Conservation (phyloP, 2,329 filamentous ascomycete species). For the Ophiostoma sp. region DNA sequence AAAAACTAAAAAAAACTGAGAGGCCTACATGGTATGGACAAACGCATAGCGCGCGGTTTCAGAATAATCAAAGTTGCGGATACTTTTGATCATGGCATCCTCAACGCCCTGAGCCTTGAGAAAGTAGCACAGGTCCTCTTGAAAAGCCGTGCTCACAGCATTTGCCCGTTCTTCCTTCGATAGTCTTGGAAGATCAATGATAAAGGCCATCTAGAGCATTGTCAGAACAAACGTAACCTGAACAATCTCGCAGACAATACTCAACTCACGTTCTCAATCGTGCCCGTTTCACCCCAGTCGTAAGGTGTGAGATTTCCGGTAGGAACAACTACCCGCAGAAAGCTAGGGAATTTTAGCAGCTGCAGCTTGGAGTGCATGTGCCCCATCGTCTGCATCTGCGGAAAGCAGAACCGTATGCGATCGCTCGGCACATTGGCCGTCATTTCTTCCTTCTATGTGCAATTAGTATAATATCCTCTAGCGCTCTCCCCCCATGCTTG, state of each 20-base stretch:
- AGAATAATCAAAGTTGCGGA: slow-evolving; percentile 76
- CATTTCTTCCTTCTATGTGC: slow-evolving; percentile 44
- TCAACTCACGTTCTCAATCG: slow-evolving; percentile 73
- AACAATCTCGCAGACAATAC: not conserved
- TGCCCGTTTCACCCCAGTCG: slow-evolving; percentile 82
- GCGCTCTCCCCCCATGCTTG: not conserved
- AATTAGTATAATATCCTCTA: not conserved
- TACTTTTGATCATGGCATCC: slow-evolving; percentile 57
- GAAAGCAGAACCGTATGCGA: slow-evolving; percentile 68
- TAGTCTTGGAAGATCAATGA: slow-evolving; percentile 80
- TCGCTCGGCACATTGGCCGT: slow-evolving; percentile 45
- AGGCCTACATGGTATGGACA: slow-evolving; percentile 64
- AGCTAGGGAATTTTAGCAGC: slow-evolving; percentile 68
- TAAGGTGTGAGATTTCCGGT: slow-evolving; percentile 79
- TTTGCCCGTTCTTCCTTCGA: slow-evolving; percentile 30
- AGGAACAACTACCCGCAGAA: slow-evolving; percentile 76
- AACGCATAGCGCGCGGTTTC: slow-evolving; percentile 68
- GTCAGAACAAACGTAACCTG: not conserved
- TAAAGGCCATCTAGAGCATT: slow-evolving; percentile 60
- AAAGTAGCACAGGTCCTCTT: slow-evolving; percentile 65
- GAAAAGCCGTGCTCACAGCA: slow-evolving; percentile 45
- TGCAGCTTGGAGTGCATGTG: slow-evolving; percentile 95
- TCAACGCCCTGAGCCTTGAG: slow-evolving; percentile 61
- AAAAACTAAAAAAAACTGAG: too few relatives aligned
- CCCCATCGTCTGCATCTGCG: slow-evolving; percentile 66